Conservation (phyloP, 345 rosid species). For the Fremontodendron californicum region DNA sequence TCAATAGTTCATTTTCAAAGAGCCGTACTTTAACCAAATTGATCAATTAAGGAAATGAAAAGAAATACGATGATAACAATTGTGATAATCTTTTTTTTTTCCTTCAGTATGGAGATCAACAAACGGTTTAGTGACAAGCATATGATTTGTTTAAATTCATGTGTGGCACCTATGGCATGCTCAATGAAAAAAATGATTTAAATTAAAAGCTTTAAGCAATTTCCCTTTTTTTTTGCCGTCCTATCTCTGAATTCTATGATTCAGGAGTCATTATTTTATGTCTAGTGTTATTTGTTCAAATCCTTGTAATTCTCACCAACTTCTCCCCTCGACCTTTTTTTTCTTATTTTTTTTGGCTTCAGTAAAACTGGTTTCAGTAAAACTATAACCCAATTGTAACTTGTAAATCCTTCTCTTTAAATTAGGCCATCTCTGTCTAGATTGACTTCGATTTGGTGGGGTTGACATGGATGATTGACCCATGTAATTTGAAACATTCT, state of each 20-base stretch:
- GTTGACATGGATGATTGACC: slow-evolving; percentile 36
- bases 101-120: no score
- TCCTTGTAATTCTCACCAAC: background rate
- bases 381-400: background rate
- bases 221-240: no score
- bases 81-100: no score
- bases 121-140: background rate
- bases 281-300: background rate
- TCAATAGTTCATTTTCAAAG: no score
- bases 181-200: background rate
- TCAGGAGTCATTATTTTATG: no score
- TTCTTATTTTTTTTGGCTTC: no score
- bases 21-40: no score
- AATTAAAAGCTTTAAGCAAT: background rate
- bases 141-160: background rate
- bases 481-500: slow-evolving; percentile 14
- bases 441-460: slow-evolving; percentile 24
- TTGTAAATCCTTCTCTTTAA: background rate
- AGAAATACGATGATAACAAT: no score
- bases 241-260: no score
- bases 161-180: background rate
- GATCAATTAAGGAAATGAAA: no score
- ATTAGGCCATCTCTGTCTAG: slow-evolving; percentile 24
- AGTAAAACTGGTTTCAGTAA: no score
- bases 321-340: background rate